Conservation (phyloP, 2,329 filamentous ascomycete species). For the Plectosphaerella cucumerina region DNA sequence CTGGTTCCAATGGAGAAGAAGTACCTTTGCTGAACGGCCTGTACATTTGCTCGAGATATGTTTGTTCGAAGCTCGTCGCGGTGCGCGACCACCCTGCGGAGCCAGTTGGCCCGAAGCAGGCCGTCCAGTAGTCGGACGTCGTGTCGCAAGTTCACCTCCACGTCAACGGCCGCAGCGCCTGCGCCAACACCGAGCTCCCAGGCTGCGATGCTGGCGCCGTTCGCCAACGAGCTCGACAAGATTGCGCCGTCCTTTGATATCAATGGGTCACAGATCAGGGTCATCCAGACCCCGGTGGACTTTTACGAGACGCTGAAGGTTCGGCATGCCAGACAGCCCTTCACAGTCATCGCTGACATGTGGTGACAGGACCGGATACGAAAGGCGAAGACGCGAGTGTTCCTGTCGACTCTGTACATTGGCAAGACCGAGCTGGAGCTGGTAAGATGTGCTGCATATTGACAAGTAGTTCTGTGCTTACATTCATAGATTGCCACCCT, state of each 20-base stretch:
- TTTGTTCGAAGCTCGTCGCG: slow-evolving; percentile 25
- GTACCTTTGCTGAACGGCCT: too few species aligned
- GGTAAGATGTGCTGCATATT: too few species aligned
- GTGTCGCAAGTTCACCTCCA: slow-evolving; percentile 12
- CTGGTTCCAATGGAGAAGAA: neutral
- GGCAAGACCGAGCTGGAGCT: slow-evolving; percentile 90
- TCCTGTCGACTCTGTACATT: slow-evolving; percentile 94
- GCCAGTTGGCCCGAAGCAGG: slow-evolving; percentile 2
- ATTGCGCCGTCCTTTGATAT: slow-evolving; percentile 90
- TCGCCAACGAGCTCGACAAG: slow-evolving; percentile 73
- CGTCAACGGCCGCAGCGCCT: slow-evolving; percentile 10
- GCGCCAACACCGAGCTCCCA: slow-evolving; percentile 14
- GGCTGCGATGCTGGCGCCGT: slow-evolving; percentile 43
- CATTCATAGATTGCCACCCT: slow-evolving; percentile 65
- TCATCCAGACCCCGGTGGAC: slow-evolving; percentile 75
- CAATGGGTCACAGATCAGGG: slow-evolving; percentile 71
- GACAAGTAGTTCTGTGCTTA: neutral
- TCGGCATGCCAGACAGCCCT: neutral
- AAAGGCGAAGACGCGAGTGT: slow-evolving; percentile 73
- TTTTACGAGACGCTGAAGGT: slow-evolving; percentile 94
- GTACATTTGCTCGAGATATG: slow-evolving; percentile 19
- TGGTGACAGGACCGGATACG: slow-evolving; percentile 67
- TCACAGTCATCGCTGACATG: slow-evolving; percentile 1
- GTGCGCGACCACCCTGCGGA: slow-evolving; percentile 21
- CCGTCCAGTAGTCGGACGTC: slow-evolving; percentile 5